Evolutionary conservation across 768 basidiomycete species (phyloP).

Genomic region (Daedaleopsis nitida): DNA sequence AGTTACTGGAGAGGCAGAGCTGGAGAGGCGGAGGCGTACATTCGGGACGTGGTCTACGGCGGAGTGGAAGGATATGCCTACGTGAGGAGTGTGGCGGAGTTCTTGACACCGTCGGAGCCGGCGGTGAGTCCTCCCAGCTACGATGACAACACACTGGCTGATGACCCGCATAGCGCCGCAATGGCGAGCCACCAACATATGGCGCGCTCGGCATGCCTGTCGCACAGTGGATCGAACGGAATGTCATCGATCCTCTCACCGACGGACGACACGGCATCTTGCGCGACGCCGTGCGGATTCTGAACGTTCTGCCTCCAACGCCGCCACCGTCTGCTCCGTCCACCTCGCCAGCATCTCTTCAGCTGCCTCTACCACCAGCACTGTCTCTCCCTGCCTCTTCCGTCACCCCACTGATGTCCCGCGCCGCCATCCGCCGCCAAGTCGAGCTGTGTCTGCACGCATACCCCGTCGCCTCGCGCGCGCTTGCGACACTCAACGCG

Average conservation of each 20-base stretch:
- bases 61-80: constrained; percentile 78
- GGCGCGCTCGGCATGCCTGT: constrained; percentile 36
- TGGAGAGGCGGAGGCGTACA: constrained; percentile 61
- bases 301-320: constrained; percentile 17
- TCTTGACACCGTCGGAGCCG: constrained; percentile 42
- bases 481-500: constrained; percentile 22
- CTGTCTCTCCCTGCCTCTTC: no score
- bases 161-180: constrained; percentile 5
- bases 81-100: constrained; percentile 75
- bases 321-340: not conserved
- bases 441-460: constrained; percentile 22
- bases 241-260: constrained; percentile 43
- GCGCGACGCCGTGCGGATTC: constrained; percentile 28
- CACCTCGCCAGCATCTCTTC: not conserved
- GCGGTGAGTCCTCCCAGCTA: constrained; percentile 15
- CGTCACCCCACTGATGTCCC: not conserved
- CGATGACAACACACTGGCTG: not conserved
- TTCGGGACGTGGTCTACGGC: constrained; percentile 78
- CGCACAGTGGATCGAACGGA: constrained; percentile 42
- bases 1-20: constrained; percentile 55
- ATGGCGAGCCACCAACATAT: constrained; percentile 17
- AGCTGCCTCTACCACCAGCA: not conserved
- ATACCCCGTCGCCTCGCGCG: constrained; percentile 22
- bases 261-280: constrained; percentile 42
- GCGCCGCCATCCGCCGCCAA: constrained; percentile 15